These are phyloP conservation scores for Tephrocybe sp. DNA, from an alignment of 768 basidiomycete species.

Conservation along the genomic window DNA sequence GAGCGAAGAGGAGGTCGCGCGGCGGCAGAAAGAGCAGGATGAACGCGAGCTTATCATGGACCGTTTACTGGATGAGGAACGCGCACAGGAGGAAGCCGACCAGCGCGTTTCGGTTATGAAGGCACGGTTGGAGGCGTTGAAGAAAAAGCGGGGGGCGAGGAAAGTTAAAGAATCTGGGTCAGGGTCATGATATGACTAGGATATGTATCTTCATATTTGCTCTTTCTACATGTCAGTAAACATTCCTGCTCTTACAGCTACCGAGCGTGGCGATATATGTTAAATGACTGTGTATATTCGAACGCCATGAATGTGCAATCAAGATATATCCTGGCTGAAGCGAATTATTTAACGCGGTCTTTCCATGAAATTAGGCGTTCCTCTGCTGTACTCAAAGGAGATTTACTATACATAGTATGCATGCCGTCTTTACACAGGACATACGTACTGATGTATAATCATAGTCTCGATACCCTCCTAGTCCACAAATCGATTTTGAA, in stretches of 20 bases:
- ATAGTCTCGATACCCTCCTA: too few species aligned
- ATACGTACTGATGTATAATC: too few species aligned
- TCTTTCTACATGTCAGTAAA: not conserved
- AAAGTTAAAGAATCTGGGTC: constrained; percentile 6
- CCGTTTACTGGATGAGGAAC: constrained; percentile 79
- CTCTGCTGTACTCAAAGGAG: too few species aligned
- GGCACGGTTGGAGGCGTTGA: constrained; percentile 60
- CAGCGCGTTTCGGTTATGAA: constrained; percentile 69
- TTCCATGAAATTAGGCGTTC: too few species aligned
- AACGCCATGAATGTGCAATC: too few species aligned
- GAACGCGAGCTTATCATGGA: constrained; percentile 87
- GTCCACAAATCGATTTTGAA: too few species aligned
- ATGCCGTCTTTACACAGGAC: too few species aligned
- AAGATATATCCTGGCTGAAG: too few species aligned
- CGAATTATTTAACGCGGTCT: too few species aligned
- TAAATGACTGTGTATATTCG: too few species aligned
- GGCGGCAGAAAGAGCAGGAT: constrained; percentile 59
- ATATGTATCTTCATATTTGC: not conserved
- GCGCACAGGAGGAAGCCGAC: constrained; percentile 87
- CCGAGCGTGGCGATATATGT: too few species aligned
- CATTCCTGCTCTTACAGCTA: not conserved
- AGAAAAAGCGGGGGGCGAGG: constrained; percentile 31
- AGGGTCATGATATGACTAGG: not conserved
- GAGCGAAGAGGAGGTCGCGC: constrained; percentile 40
- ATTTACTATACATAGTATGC: too few species aligned